Conservation (phyloP, 2,329 filamentous ascomycete genomes). For the Pestalotiopsis sp. region DNA sequence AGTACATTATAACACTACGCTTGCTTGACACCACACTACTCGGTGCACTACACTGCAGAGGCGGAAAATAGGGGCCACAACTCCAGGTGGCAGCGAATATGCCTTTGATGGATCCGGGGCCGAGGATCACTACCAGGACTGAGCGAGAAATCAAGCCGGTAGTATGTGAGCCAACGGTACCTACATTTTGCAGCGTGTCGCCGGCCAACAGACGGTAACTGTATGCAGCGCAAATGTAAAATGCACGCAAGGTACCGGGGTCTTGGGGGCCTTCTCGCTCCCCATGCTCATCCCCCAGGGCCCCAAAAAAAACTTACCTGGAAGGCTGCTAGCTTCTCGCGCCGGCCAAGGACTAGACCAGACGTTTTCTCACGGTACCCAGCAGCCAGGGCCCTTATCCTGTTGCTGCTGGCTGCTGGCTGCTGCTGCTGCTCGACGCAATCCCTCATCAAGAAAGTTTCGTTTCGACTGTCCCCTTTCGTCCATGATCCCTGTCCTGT, state of each 20-base stretch:
- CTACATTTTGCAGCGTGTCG: not conserved
- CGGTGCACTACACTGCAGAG: not conserved
- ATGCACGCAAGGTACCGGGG: not conserved
- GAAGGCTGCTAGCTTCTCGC: not conserved
- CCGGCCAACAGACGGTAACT: not conserved
- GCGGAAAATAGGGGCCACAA: not conserved
- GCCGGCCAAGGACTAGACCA: not conserved
- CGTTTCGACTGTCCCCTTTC: not conserved
- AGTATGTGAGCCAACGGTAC: not conserved
- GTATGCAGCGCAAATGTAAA: not conserved
- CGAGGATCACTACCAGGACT: not conserved
- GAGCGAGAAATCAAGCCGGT: not conserved
- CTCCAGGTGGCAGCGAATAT: not conserved
- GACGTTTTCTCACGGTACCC: not conserved
- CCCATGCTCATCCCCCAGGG: not conserved
- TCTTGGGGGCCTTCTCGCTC: not conserved
- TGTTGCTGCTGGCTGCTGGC: not conserved
- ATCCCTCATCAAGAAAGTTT: not conserved
- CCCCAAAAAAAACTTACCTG: not conserved
- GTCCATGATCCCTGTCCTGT: not conserved
- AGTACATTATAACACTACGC: not conserved
- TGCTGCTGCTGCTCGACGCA: not conserved
- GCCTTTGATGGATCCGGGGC: not conserved
- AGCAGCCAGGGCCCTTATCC: not conserved
- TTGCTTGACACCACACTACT: not conserved